Evolutionary conservation across 1,284 basidiomycete species (phyloP).

Genomic region (Coniophora puteana): DNA sequence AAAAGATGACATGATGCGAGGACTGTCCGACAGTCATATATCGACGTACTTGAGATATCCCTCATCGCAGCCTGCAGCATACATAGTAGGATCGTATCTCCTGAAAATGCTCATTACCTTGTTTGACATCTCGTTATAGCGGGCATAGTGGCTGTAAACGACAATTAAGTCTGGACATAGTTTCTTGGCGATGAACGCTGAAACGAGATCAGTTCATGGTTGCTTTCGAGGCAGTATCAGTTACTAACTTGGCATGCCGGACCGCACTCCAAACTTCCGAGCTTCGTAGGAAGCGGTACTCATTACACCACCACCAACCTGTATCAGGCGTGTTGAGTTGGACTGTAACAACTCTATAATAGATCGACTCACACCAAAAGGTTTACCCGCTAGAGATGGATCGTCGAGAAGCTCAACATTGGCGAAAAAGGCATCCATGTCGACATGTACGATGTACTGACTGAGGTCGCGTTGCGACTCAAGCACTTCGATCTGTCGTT

Average conservation of each 20-base stretch:
- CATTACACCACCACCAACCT: slow-evolving; percentile 78
- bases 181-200: slow-evolving; percentile 88
- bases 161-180: slow-evolving; percentile 91
- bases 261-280: slow-evolving; percentile 82
- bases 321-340: neutral
- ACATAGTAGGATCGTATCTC: slow-evolving; percentile 81
- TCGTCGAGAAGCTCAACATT: slow-evolving; percentile 79
- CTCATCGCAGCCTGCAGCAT: slow-evolving; percentile 82
- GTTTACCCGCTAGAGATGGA: slow-evolving; percentile 76
- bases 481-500: slow-evolving; percentile 77
- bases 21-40: neutral
- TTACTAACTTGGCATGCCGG: slow-evolving; percentile 80
- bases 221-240: neutral
- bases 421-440: slow-evolving; percentile 79
- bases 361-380: slow-evolving; percentile 74
- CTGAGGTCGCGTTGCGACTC: slow-evolving; percentile 78
- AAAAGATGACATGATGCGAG: neutral
- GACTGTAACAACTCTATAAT: neutral
- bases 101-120: slow-evolving; percentile 66
- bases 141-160: slow-evolving; percentile 57
- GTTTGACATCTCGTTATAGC: slow-evolving; percentile 72
- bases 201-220: neutral
- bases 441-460: slow-evolving; percentile 84
- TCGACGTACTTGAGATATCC: slow-evolving; percentile 78
- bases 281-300: slow-evolving; percentile 92